A percentile compares a stretch with the other conserved stretches of the same genome.
Evolutionary conservation across 495 filamentous ascomycete genomes (phyloP).

Genomic region (Hyphodiscus hymeniophilus): DNA sequence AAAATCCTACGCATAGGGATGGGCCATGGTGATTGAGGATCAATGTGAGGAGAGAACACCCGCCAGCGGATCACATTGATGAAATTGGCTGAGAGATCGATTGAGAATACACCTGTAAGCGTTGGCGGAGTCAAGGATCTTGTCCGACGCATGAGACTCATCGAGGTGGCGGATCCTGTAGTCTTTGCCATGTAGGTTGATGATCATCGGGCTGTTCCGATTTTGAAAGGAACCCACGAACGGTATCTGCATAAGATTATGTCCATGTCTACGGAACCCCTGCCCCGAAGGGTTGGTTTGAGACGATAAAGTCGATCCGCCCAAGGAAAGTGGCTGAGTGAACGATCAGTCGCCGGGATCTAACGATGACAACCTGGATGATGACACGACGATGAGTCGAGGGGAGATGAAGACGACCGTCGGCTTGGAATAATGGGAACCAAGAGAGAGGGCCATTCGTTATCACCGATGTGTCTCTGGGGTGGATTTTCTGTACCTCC

Average conservation of each 20-base stretch:
- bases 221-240: background rate
- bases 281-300: background rate
- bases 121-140: background rate
- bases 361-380: too few species aligned
- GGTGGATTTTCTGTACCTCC: too few species aligned
- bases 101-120: background rate
- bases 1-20: background rate
- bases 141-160: background rate
- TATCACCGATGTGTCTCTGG: too few species aligned
- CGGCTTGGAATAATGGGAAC: too few species aligned
- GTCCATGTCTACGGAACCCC: background rate
- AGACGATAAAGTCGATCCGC: background rate
- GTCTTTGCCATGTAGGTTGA: background rate
- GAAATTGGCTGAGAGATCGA: background rate
- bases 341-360: too few species aligned
- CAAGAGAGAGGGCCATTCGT: too few species aligned
- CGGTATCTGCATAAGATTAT: background rate
- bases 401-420: too few species aligned
- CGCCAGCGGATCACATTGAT: background rate
- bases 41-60: background rate
- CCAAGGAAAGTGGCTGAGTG: background rate
- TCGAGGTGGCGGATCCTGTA: background rate
- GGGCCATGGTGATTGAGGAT: background rate
- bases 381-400: too few species aligned
- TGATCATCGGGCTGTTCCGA: background rate